Evolutionary conservation across 495 filamentous ascomycete genomes (phyloP).

Genomic region (Xylaria scruposa): DNA sequence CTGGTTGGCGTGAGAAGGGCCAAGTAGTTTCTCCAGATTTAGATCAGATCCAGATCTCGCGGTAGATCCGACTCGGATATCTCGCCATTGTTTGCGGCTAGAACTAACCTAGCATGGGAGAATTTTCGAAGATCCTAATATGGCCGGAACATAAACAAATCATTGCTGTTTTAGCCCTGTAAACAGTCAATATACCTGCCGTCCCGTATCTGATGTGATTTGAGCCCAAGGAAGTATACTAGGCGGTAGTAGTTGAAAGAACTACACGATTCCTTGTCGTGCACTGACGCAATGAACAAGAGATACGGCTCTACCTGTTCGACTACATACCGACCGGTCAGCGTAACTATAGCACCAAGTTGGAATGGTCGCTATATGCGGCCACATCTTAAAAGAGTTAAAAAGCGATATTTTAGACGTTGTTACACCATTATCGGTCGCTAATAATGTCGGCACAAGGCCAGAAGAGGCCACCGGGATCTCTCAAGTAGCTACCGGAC

Average conservation of each 20-base stretch:
- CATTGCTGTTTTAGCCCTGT: not conserved
- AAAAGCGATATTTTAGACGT: not conserved
- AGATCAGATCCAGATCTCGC: not conserved
- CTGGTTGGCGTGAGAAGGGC: not conserved
- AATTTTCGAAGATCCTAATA: not conserved
- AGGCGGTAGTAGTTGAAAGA: not conserved
- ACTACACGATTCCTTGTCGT: not conserved
- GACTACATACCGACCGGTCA: conserved; percentile 13
- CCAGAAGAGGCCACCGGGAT: conserved; percentile 17
- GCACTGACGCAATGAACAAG: not conserved
- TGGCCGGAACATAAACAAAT: not conserved
- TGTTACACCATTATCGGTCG: not conserved
- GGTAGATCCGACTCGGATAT: not conserved
- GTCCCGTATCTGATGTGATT: not conserved
- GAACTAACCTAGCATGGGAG: not conserved
- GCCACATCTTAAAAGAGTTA: not conserved
- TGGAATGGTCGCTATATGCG: conserved; percentile 6
- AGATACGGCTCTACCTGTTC: not conserved
- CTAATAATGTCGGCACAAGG: not conserved
- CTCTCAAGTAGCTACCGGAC: not conserved
- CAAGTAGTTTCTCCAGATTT: not conserved
- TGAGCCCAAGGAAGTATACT: not conserved
- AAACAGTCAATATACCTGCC: not conserved
- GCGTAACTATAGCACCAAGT: not conserved
- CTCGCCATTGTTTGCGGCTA: not conserved